Percentiles rank a stretch among this genome's conserved stretches.
phyloP scores from a whole-genome alignment of 805 yeast species.

The Ogataea allantospora region DNA sequence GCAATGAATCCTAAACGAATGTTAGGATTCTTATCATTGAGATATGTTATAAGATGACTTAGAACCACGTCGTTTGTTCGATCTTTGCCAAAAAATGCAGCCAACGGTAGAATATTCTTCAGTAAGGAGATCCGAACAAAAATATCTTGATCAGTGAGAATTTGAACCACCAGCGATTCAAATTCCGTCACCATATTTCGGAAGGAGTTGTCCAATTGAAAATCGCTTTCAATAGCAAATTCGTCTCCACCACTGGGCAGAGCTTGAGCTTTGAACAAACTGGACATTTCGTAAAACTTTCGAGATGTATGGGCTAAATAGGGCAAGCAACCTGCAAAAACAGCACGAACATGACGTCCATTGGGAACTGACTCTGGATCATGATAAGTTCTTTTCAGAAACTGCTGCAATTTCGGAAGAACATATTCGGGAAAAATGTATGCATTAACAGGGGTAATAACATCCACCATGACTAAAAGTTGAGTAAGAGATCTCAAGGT shows the following conservation, averaged over 20 bases:
- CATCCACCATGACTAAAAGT: constrained; percentile 58
- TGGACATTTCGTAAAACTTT: constrained; percentile 61
- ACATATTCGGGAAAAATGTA: constrained; percentile 80
- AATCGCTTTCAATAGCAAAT: constrained; percentile 31
- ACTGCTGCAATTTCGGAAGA: constrained; percentile 60
- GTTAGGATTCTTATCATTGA: constrained; percentile 73
- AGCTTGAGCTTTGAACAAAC: constrained; percentile 39
- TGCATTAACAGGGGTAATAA: constrained; percentile 71
- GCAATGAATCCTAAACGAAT: constrained; percentile 70
- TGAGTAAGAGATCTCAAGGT: constrained; percentile 69
- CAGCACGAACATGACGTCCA: constrained; percentile 51
- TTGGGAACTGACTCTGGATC: constrained; percentile 25
- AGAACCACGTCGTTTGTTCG: constrained; percentile 84
- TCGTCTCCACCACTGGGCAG: constrained; percentile 33
- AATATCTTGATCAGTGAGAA: constrained; percentile 68
- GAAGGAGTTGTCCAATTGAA: constrained; percentile 39
- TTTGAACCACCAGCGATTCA: constrained; percentile 59
- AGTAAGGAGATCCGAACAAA: constrained; percentile 70
- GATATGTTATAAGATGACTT: constrained; percentile 87
- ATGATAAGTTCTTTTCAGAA: constrained; percentile 39
- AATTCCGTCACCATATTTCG: constrained; percentile 51
- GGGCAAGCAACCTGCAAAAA: constrained; percentile 74
- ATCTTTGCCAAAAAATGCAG: constrained; percentile 81
- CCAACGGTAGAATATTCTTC: constrained; percentile 68
- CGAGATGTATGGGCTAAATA: constrained; percentile 63